A percentile compares a stretch with the other conserved stretches of the same genome.
phyloP scores from a whole-genome alignment of 2,329 filamentous ascomycete species.

The Colletotrichum plurivorum region DNA sequence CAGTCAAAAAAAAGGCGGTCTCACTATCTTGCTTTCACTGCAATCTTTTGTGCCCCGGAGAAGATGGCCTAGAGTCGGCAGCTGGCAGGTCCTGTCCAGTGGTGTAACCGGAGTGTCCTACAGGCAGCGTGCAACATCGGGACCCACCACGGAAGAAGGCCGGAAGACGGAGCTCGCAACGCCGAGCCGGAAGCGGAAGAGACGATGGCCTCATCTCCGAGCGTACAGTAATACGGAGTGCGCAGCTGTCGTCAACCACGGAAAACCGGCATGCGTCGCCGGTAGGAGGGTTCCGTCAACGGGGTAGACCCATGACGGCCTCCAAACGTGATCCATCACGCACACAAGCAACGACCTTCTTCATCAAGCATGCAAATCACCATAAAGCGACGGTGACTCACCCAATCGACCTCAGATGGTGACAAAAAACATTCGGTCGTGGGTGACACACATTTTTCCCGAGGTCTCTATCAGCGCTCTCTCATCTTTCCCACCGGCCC shows the following conservation, averaged over 20 bases:
- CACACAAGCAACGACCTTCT: not conserved
- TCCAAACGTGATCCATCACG: no score
- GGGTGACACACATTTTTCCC: not conserved
- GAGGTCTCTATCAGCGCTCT: not conserved
- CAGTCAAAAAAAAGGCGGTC: no score
- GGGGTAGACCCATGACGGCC: no score
- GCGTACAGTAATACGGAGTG: no score
- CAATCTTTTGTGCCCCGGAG: no score
- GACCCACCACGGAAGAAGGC: no score
- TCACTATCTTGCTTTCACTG: no score
- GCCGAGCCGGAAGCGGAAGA: constrained; percentile 26
- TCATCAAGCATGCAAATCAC: not conserved
- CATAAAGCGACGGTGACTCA: not conserved
- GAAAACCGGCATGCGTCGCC: constrained; percentile 8
- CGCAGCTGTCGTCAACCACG: not conserved
- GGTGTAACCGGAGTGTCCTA: no score
- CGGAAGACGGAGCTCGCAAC: not conserved
- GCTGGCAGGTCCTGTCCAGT: no score
- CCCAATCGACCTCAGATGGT: not conserved
- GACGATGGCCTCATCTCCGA: constrained; percentile 16
- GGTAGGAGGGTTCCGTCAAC: not conserved
- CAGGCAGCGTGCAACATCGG: no score
- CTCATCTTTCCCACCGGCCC: constrained; percentile 15
- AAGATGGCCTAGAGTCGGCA: no score
- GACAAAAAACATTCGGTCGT: constrained; percentile 28